Evolutionary conservation across 805 yeast species (phyloP).

Genomic region (Saturnispora kantuleensis): DNA sequence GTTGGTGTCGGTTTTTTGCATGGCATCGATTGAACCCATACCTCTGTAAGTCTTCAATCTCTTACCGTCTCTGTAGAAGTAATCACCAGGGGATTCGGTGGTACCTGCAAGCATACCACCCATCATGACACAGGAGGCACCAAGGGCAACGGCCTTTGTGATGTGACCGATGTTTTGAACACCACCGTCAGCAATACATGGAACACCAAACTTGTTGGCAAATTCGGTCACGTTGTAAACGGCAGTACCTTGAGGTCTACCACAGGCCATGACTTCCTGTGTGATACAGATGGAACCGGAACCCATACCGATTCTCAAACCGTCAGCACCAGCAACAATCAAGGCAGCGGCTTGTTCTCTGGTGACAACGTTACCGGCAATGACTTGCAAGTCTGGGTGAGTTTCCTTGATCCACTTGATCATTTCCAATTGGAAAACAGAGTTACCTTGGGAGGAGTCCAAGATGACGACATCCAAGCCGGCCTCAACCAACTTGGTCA

Average conservation of each 20-base stretch:
- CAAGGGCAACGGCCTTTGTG: conserved; percentile 90
- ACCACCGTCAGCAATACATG: conserved; percentile 99
- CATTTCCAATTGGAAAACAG: conserved; percentile 89
- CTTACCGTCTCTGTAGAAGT: conserved; percentile 96
- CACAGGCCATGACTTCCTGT: conserved; percentile 99
- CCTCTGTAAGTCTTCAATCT: conserved; percentile 97
- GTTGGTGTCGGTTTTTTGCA: conserved; percentile 79
- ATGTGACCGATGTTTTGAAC: conserved; percentile 97
- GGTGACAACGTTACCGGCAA: conserved; percentile 98
- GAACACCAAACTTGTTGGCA: conserved; percentile 92
- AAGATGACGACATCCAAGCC: conserved; percentile 94
- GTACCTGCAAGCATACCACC: conserved; percentile 99
- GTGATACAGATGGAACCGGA: conserved; percentile 99
- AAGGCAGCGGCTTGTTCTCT: conserved; percentile 97
- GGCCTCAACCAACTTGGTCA: conserved; percentile 77
- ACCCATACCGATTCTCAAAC: conserved; percentile 98
- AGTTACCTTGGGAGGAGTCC: conserved; percentile 97
- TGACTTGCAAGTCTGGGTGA: conserved; percentile 72
- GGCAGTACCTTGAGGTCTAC: conserved; percentile 99
- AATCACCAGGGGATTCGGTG: conserved; percentile 95
- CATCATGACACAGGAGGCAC: conserved; percentile 98
- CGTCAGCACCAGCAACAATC: conserved; percentile 95
- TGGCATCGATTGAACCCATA: conserved; percentile 99
- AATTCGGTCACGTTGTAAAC: conserved; percentile 90
- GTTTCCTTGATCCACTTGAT: conserved; percentile 80